Conservation (phyloP, 805 yeast species). For the Candida tibetensis region DNA sequence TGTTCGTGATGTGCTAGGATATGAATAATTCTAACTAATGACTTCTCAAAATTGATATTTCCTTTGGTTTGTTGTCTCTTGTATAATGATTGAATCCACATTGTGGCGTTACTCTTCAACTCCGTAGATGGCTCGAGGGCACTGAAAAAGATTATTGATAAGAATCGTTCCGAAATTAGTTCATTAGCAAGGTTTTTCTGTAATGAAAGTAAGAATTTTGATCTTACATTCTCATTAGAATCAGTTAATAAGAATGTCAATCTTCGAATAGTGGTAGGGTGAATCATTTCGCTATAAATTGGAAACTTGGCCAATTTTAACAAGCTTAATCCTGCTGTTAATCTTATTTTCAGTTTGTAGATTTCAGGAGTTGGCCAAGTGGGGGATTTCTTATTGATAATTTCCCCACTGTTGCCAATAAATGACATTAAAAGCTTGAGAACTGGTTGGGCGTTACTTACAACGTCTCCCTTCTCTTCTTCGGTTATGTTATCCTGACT, state of each 20-base stretch:
- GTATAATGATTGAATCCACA: constrained; percentile 70
- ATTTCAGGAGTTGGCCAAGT: constrained; percentile 60
- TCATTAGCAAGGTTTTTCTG: constrained; percentile 51
- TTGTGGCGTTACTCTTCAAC: constrained; percentile 50
- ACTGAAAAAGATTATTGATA: constrained; percentile 65
- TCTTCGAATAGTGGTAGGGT: constrained; percentile 49
- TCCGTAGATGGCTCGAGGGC: constrained; percentile 69
- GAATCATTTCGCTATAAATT: constrained; percentile 49
- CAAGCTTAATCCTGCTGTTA: constrained; percentile 64
- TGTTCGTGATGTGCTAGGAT: constrained; percentile 74
- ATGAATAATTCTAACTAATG: constrained; percentile 65
- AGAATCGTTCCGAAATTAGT: constrained; percentile 58
- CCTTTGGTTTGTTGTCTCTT: constrained; percentile 29
- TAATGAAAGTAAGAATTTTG: constrained; percentile 46
- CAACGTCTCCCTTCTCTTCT: constrained; percentile 35
- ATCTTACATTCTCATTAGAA: constrained; percentile 56
- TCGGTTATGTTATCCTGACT: constrained; percentile 17
- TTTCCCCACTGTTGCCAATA: constrained; percentile 76
- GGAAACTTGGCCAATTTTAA: constrained; percentile 62
- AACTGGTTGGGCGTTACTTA: constrained; percentile 55
- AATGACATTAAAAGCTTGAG: constrained; percentile 64
- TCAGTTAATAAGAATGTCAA: constrained; percentile 66
- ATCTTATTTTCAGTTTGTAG: constrained; percentile 59
- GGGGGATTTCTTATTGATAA: constrained; percentile 45
- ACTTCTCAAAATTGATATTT: constrained; percentile 58